Evolutionary conservation across 2,329 filamentous ascomycete genomes (phyloP), one percentile per base, ranked within the genome.

Genomic region (Arthrinium phaeospermum): DNA sequence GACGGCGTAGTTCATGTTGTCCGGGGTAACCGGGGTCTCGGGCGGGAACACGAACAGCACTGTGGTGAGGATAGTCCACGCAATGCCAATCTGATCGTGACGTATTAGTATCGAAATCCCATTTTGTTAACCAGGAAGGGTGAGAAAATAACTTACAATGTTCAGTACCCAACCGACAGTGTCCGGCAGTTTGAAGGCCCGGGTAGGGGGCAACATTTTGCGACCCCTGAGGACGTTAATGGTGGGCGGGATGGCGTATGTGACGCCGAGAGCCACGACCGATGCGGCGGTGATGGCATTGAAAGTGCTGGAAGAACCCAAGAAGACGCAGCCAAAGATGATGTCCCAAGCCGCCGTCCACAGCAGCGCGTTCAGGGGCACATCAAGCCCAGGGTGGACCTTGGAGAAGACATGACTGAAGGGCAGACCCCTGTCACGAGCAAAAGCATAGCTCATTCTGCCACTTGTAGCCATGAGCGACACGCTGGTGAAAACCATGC

Each of bases 1-100:
- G 34, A 87, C 78, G 61, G 82, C 85, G 76, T 88, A 87, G 77
- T 87, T 95, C 92, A 94, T 94, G 82, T 89, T 94, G 75, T 83
- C 89, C 0, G 87, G 85, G 0, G 89, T 90, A 1, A 92, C 91
- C 0, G 91, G 91, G 4, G 91, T 78, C 10, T 86, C 86, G 0
- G 93, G 92, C 3, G 93, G 93, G 81, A 94, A 94, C 27, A 94
- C 86, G 81, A 94, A 94, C 0, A 95, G 85, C 0, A 94, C 89
- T 0, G 92, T 94, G 0, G 92, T 94, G n/a, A 94, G 80, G 16
- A 90, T 82, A 1, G 91, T 89, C 81, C 92, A 95, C 0, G 84
- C 83, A 67, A 95, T 85, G 6, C 92, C 91, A 41, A 89, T 73
- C 80, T 81, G 24, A 47, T 7, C 64, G 79, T 75, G 7, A 8